phyloP scores from a whole-genome alignment of 2,329 filamentous ascomycete species.

The Colletotrichum sp. region DNA sequence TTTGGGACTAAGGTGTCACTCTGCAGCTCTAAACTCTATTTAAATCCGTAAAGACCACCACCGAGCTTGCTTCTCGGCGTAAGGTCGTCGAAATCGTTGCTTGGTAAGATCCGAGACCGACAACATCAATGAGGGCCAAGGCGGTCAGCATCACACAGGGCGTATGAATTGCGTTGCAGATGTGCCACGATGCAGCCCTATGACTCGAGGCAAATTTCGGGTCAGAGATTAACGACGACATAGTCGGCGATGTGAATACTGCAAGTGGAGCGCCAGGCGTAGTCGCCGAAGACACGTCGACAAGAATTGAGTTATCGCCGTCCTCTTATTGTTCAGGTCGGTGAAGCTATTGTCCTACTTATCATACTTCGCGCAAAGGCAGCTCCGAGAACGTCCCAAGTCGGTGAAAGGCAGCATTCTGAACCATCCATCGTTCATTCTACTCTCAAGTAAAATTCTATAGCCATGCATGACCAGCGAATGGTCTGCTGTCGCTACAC shows the following conservation, averaged over 20 bases:
- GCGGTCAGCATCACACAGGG: background rate
- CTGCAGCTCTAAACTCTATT: background rate
- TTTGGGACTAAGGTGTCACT: background rate
- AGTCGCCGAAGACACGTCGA: background rate
- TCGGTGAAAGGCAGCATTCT: background rate
- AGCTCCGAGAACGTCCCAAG: background rate
- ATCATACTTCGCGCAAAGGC: background rate
- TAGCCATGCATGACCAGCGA: too few relatives aligned
- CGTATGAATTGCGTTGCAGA: background rate
- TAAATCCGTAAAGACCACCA: background rate
- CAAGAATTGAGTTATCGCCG: background rate
- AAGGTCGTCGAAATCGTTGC: background rate
- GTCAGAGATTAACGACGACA: rapidly evolving
- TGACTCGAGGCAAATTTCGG: background rate
- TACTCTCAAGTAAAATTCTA: too few relatives aligned
- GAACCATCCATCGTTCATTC: too few relatives aligned
- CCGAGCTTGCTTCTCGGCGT: background rate
- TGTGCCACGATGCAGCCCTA: background rate
- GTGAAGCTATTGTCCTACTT: background rate
- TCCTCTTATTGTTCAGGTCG: background rate
- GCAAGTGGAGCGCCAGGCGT: background rate
- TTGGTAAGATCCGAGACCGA: background rate
- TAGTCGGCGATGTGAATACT: background rate
- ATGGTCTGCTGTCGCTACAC: too few relatives aligned
- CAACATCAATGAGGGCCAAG: background rate